These are phyloP conservation scores for Aspergillus fischeri DNA, from an alignment of 2,329 filamentous ascomycete genomes.

Conservation along the genomic window DNA sequence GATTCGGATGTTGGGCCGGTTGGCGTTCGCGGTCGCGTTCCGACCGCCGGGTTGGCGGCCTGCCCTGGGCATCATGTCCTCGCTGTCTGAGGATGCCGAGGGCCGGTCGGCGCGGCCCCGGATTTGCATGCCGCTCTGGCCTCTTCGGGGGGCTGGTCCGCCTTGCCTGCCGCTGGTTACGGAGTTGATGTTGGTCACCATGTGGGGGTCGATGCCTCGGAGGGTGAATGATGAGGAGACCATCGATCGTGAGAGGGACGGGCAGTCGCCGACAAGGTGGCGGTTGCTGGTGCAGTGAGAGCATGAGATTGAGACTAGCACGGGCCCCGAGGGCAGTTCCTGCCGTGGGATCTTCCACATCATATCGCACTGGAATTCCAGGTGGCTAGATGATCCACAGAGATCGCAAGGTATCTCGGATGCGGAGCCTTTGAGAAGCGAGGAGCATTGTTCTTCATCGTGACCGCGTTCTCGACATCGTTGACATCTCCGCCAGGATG, in stretches of 20 bases:
- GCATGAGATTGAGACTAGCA: constrained; percentile 43
- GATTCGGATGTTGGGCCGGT: constrained; percentile 34
- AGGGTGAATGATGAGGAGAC: constrained; percentile 38
- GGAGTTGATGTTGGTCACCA: constrained; percentile 38
- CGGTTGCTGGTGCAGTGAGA: constrained; percentile 40
- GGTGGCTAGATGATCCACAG: constrained; percentile 55
- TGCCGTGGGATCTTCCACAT: constrained; percentile 50
- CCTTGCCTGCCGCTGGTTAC: constrained; percentile 12
- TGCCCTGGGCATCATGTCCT: constrained; percentile 30
- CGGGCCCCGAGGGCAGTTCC: constrained; percentile 21
- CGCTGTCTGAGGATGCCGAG: constrained; percentile 30
- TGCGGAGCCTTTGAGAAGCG: constrained; percentile 56
- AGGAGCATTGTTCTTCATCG: constrained; percentile 46
- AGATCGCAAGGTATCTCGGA: constrained; percentile 55
- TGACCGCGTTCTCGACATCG: constrained; percentile 65
- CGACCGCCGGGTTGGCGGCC: constrained; percentile 23
- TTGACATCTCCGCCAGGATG: constrained; percentile 39
- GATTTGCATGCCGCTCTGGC: constrained; percentile 29
- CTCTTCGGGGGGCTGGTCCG: constrained; percentile 13
- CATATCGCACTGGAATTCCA: constrained; percentile 56
- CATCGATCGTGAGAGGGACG: constrained; percentile 24
- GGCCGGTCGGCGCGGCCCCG: constrained; percentile 32
- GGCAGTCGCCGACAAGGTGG: constrained; percentile 45
- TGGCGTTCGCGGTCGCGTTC: constrained; percentile 10
- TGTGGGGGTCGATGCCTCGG: constrained; percentile 31